Evolutionary conservation across 768 basidiomycete species (phyloP), one percentile per base, ranked within the genome.

Genomic region (Pleurotus eryngii): DNA sequence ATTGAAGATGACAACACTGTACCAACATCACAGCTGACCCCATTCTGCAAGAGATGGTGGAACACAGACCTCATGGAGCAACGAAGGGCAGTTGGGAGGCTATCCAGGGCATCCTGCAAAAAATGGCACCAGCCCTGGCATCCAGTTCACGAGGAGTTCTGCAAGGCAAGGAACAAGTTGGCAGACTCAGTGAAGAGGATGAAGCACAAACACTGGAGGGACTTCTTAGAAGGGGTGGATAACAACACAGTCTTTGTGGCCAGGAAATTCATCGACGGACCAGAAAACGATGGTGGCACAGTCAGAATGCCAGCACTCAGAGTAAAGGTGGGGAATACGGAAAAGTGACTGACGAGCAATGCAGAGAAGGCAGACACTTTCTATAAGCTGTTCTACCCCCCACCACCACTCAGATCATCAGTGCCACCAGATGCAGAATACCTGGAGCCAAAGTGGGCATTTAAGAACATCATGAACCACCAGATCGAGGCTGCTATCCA

Each of bases 41-140:
- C 64, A 0, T 57, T 57, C 39, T 49, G 60, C 3, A 68, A 63
- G n/a, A n/a, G 62, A 0, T 70, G 67, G 67, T 70, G 62, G 62
- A 64, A 22, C 1, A 3, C 42, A 0, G 63, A 67, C 4, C 57
- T 70, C 6, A 4, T 26, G 9, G 14, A 22, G 7, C 7, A 24
- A 17, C 26, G 48, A 12, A 49, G 14, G 17, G 48, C 3, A 5
- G 30, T 11, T 11, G 24, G 6, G 12, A n/a, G 20, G 4, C 22
- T 49, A 49, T 15, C n/a, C 11, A n/a, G 48, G 20, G 5, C 48
- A 6, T 14, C 60, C 0, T 55, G 54, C 15, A 22, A 49, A 1
- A 49, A 46, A 27, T 35, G 59, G 9, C 40, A 9, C 0, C 9
- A 39, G 1, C 54, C 48, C 0, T 22, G 51, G 5, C 63, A 65